Percentiles rank a stretch among this genome's conserved stretches.
Evolutionary conservation across 345 rosid genomes (phyloP).

Genomic region (Trapa bicornis): DNA sequence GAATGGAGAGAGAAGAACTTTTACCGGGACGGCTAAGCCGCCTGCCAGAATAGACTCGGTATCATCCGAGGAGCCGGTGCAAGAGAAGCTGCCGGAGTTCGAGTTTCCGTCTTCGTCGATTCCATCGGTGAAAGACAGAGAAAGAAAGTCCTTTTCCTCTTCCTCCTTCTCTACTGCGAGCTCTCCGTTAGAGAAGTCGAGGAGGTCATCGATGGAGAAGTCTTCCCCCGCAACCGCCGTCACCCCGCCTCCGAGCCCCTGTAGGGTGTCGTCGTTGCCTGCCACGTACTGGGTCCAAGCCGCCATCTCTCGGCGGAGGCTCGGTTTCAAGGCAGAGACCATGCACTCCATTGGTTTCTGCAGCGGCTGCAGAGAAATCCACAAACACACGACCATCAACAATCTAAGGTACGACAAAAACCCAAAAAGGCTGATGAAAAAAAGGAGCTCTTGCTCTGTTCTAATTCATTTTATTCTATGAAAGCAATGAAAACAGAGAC

Average conservation of each 20-base stretch:
- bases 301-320: constrained; percentile 6
- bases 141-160: constrained; percentile 5
- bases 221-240: constrained; percentile 17
- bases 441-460: not conserved
- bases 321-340: constrained; percentile 7
- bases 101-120: constrained; percentile 8
- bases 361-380: not conserved
- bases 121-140: constrained; percentile 6
- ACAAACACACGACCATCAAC: not conserved
- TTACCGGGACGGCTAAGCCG: constrained; percentile 26
- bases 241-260: not conserved
- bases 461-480: not conserved
- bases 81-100: constrained; percentile 6
- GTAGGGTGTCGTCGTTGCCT: not conserved
- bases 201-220: constrained; percentile 24
- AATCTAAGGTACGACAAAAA: not conserved
- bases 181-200: constrained; percentile 29
- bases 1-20: not conserved
- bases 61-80: constrained; percentile 2
- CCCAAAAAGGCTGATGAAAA: not conserved
- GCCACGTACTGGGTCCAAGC: not conserved
- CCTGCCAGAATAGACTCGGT: constrained; percentile 15
- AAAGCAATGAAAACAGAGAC: not conserved
- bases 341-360: not conserved
- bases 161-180: constrained; percentile 6